Percentiles rank a stretch among this genome's conserved stretches.
These are phyloP conservation scores for Phytopythium boreale DNA, from an alignment of 352 stramenopile genomes.

Conservation along the genomic window DNA sequence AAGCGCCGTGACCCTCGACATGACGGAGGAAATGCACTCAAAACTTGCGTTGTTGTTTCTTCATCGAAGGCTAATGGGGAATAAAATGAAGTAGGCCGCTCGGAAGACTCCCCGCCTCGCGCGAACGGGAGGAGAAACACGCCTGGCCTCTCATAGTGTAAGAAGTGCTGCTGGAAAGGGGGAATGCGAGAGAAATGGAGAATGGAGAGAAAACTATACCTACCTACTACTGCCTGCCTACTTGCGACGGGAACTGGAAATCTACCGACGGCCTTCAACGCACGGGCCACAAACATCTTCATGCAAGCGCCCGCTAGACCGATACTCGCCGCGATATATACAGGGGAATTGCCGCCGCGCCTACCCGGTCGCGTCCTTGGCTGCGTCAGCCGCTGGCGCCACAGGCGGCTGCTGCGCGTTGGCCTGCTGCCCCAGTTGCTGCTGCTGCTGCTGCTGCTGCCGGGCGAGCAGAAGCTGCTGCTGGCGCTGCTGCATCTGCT, in stretches of 20 bases:
- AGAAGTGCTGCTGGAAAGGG: background rate
- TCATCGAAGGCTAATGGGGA: background rate
- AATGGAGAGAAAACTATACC: conserved; percentile 1
- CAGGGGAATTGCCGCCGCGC: background rate
- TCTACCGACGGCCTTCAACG: background rate
- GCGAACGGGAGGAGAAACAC: background rate
- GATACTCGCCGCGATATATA: background rate
- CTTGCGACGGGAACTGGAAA: background rate
- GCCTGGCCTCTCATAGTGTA: conserved; percentile 6
- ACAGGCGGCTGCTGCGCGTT: background rate
- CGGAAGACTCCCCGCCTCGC: background rate
- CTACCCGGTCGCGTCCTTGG: conserved; percentile 18
- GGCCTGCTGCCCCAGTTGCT: conserved; percentile 20
- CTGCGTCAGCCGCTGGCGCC: conserved; percentile 13
- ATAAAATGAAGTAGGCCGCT: conserved; percentile 1
- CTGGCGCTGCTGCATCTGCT: conserved; percentile 74
- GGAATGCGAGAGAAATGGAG: background rate
- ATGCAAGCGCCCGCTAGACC: background rate
- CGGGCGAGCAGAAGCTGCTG: conserved; percentile 51
- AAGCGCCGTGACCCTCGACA: background rate
- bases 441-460: conserved; percentile 27
- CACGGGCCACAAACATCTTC: no score
- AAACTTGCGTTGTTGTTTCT: background rate
- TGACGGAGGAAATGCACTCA: conserved; percentile 3
- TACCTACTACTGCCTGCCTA: background rate